Evolutionary conservation across 352 stramenopile species (phyloP).

Genomic region (Phytophthora constricta): DNA sequence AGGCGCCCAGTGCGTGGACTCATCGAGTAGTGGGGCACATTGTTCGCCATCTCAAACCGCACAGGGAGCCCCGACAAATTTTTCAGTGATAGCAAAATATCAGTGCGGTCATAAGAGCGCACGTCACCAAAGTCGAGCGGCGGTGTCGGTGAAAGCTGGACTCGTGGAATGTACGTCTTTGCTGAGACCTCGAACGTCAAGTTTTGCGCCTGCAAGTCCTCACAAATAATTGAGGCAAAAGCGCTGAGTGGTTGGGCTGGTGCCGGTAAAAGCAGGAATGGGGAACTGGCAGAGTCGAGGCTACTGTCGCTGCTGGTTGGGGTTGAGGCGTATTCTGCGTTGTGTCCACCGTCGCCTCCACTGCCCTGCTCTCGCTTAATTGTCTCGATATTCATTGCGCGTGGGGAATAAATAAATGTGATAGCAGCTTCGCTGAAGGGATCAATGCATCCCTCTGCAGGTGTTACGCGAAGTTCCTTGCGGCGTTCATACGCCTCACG

Average conservation of each 20-base stretch:
- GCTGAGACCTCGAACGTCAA: slow-evolving; percentile 80
- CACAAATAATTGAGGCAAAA: slow-evolving; percentile 78
- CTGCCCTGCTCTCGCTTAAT: slow-evolving; percentile 32
- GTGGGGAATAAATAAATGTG: slow-evolving; percentile 61
- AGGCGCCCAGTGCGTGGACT: slow-evolving; percentile 72
- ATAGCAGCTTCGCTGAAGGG: slow-evolving; percentile 57
- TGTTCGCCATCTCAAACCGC: slow-evolving; percentile 62
- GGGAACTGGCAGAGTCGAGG: slow-evolving; percentile 13
- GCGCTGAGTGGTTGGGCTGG: slow-evolving; percentile 49
- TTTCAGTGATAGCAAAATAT: slow-evolving; percentile 88
- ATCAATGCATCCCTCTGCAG: slow-evolving; percentile 63
- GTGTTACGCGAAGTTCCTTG: slow-evolving; percentile 72
- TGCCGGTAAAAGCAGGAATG: slow-evolving; percentile 27
- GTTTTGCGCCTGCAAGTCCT: slow-evolving; percentile 71
- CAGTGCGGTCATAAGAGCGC: slow-evolving; percentile 72
- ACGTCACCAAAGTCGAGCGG: slow-evolving; percentile 87
- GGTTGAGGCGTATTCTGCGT: background rate
- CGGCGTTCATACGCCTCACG: slow-evolving; percentile 68
- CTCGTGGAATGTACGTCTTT: slow-evolving; percentile 57
- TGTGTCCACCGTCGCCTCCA: background rate
- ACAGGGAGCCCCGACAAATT: slow-evolving; percentile 77
- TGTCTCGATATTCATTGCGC: slow-evolving; percentile 39
- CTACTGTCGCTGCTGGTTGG: slow-evolving; percentile 5
- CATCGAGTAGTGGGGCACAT: slow-evolving; percentile 76
- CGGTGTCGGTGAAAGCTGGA: slow-evolving; percentile 50